phyloP scores from a whole-genome alignment of 495 filamentous ascomycete genomes.

The Cladorrhinum samala region DNA sequence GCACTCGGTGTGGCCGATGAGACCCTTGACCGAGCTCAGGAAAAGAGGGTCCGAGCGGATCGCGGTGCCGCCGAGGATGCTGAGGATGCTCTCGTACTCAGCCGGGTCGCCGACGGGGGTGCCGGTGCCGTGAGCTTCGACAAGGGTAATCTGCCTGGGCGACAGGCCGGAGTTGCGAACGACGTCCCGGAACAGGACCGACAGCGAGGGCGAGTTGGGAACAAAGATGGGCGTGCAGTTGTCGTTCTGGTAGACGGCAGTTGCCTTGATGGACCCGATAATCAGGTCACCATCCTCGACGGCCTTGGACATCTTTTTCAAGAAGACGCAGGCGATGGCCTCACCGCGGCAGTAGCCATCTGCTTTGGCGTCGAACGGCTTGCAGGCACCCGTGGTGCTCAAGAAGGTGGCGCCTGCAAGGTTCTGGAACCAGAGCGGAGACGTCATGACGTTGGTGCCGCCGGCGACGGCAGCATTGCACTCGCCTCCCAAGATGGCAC shows the following conservation, averaged over 20 bases:
- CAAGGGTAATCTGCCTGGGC: conserved; percentile 35
- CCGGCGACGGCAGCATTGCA: conserved; percentile 18
- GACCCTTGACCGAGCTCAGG: conserved; percentile 51
- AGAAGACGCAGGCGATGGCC: conserved; percentile 42
- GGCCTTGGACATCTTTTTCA: conserved; percentile 51
- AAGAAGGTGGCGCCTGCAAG: conserved; percentile 37
- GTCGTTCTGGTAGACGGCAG: conserved; percentile 49
- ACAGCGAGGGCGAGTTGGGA: conserved; percentile 45
- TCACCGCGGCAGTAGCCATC: conserved; percentile 62
- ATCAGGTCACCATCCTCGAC: conserved; percentile 45
- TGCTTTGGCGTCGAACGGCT: conserved; percentile 53
- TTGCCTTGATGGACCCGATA: conserved; percentile 49
- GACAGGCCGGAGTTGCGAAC: conserved; percentile 42
- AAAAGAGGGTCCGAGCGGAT: conserved; percentile 28
- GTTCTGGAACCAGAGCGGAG: conserved; percentile 43
- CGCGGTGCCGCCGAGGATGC: conserved; percentile 23
- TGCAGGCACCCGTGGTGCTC: conserved; percentile 36
- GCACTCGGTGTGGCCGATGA: conserved; percentile 52
- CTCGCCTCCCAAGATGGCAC: conserved; percentile 38
- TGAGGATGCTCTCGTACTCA: conserved; percentile 27
- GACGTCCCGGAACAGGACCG: conserved; percentile 37
- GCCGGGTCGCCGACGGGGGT: conserved; percentile 30
- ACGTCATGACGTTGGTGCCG: conserved; percentile 34
- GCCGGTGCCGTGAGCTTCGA: conserved; percentile 26
- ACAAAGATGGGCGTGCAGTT: conserved; percentile 43